Evolutionary conservation across 805 yeast species (phyloP), one percentile per base, ranked within the genome.

Genomic region (Henningerozyma blattae): DNA sequence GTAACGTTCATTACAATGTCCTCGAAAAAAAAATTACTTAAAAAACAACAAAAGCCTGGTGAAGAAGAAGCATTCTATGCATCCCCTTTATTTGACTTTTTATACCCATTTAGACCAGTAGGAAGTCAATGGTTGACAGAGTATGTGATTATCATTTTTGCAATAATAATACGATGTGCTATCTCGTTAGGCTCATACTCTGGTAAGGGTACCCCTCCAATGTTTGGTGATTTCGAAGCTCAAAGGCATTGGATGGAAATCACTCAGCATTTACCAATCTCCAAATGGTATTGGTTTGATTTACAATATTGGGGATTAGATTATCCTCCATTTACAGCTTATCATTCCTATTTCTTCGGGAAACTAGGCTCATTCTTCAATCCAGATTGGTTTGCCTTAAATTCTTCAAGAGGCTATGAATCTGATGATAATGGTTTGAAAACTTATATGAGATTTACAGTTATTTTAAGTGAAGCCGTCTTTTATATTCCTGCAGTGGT

Each of bases 191-290:
- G 97, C 1, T 69, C 85, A 4, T 87, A 74, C 50, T 84, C 94
- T 16, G 98, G 98, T 0, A 53, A 56, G 40, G 59, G 59, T 7
- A 61, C 65, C 2, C 75, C 81, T 7, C 97, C 97, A 4, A 72
- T 84, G 72, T 75, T 64, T 62, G 98, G 98, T 5, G 98, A 91
- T 53, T 89, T 91, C 50, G 98, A 91, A 56, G 97, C 97, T 0
- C 98, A 91, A 56, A 70, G 98, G 44, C 98, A 89, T 56, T 91
- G 98, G 98, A 68, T 91, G 72, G 98, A 91, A 54, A 64, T 89
- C 34, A 89, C 97, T 0, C 74, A 67, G 27, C 74, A 76, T 45
- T 54, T 87, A 32, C 91, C 95, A 0, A 56, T 84, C 1, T 56
- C 61, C 0, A 45, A 79, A 41, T 91, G 98, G 98, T 91, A 91